These are phyloP conservation scores for Tolypocladium endophyticum DNA, from an alignment of 2,329 filamentous ascomycete genomes.

Conservation along the genomic window DNA sequence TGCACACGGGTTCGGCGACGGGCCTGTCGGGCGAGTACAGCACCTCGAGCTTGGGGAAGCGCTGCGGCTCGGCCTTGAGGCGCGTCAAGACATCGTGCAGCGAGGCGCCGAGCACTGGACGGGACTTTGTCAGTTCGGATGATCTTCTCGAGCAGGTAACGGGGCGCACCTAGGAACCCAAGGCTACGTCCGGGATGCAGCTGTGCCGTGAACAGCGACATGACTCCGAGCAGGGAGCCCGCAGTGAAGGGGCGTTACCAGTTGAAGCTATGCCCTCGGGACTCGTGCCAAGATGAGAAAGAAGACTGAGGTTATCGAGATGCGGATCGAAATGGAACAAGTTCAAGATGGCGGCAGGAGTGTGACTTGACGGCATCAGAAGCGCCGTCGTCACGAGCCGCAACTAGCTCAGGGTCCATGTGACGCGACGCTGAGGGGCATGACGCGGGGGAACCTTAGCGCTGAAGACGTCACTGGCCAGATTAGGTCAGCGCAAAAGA, in stretches of 20 bases:
- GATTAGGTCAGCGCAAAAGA: not conserved
- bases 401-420: not conserved
- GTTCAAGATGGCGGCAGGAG: not conserved
- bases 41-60: conserved; percentile 75
- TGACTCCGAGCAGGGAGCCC: conserved; percentile 7
- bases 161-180: conserved; percentile 43
- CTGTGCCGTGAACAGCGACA: conserved; percentile 47
- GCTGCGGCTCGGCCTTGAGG: conserved; percentile 76
- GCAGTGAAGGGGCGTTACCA: not conserved
- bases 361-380: not conserved
- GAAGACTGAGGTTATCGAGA: not conserved
- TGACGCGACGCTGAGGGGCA: conserved; percentile 1
- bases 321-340: not conserved
- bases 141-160: not conserved
- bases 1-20: conserved; percentile 61
- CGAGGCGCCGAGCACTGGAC: conserved; percentile 82
- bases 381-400: not conserved
- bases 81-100: conserved; percentile 82
- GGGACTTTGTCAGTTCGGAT: conserved; percentile 45
- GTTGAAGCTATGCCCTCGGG: not conserved
- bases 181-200: conserved; percentile 57
- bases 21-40: conserved; percentile 69
- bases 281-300: not conserved
- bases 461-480: not conserved
- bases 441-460: not conserved